phyloP scores from a whole-genome alignment of 2,329 filamentous ascomycete species.

The Oidium heveae region DNA sequence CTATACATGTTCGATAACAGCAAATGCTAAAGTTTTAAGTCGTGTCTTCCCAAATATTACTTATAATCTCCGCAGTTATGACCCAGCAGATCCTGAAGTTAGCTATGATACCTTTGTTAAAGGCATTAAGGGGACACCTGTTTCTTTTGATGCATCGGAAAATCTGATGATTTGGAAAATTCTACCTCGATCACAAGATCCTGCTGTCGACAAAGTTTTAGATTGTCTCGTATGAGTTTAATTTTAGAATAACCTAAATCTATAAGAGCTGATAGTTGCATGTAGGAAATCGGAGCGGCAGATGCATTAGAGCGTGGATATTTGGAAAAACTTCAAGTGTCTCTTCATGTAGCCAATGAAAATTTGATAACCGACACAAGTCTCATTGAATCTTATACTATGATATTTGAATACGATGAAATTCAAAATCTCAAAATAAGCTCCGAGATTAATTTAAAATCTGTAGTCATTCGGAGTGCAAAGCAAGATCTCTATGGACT shows the following conservation, averaged over 20 bases:
- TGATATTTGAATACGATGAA: constrained; percentile 7
- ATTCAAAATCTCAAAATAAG: constrained; percentile 1
- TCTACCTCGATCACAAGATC: constrained; percentile 4
- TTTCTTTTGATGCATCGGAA: constrained; percentile 2
- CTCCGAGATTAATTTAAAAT: background rate
- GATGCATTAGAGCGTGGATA: constrained; percentile 7
- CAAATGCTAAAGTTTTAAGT: background rate
- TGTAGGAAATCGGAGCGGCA: constrained; percentile 7
- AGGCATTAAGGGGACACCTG: constrained; percentile 1
- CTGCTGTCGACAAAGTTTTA: constrained; percentile 8
- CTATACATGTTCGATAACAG: background rate
- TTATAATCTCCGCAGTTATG: constrained; percentile 3
- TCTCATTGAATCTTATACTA: constrained; percentile 8
- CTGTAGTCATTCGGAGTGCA: constrained; percentile 1
- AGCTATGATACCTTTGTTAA: constrained; percentile 7
- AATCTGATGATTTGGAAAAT: constrained; percentile 4
- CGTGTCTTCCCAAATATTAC: constrained; percentile 3
- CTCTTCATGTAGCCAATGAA: constrained; percentile 5
- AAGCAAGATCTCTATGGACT: constrained; percentile 2
- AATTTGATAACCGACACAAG: constrained; percentile 3
- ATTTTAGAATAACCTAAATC: background rate
- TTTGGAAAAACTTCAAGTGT: constrained; percentile 8
- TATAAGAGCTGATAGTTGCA: constrained; percentile 1
- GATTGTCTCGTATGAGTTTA: constrained; percentile 7
- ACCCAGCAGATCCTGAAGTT: constrained; percentile 6